A percentile compares a stretch with the other conserved stretches of the same genome.
These are phyloP conservation scores for Penicillium sp. DNA, from an alignment of 2,329 filamentous ascomycete genomes.

Conservation along the genomic window DNA sequence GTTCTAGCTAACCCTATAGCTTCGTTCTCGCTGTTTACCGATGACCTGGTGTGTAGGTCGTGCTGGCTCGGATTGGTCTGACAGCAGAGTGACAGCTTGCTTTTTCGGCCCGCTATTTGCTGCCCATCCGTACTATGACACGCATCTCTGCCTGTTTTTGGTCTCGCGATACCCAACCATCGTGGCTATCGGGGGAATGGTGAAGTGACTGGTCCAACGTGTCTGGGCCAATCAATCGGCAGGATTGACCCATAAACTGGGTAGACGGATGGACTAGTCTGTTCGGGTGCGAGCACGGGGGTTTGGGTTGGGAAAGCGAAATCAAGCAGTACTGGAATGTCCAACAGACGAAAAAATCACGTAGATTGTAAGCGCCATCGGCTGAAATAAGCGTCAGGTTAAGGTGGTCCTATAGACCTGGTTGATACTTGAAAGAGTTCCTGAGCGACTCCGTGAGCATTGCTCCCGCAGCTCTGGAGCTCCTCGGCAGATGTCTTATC, in stretches of 20 bases:
- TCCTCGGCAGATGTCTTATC: too few species aligned
- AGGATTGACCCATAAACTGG: background rate
- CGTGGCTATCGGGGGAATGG: background rate
- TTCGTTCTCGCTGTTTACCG: background rate
- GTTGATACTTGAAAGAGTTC: too few species aligned
- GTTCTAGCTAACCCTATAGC: background rate
- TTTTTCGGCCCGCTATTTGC: background rate
- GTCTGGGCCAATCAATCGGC: background rate
- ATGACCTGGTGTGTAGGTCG: background rate
- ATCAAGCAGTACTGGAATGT: background rate
- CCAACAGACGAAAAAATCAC: background rate
- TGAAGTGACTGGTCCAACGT: constrained; percentile 4
- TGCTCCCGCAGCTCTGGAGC: too few species aligned
- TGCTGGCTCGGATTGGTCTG: background rate
- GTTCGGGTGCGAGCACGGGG: background rate
- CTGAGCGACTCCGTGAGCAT: too few species aligned
- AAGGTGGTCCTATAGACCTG: too few species aligned
- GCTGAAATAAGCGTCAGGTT: background rate
- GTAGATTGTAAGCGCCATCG: background rate
- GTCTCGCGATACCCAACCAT: background rate
- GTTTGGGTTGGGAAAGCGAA: background rate
- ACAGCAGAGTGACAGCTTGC: background rate
- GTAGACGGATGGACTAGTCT: background rate
- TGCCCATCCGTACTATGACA: background rate
- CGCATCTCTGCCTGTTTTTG: background rate